Evolutionary conservation across 2,329 filamentous ascomycete species (phyloP).

Genomic region (Penicillium concentricum): DNA sequence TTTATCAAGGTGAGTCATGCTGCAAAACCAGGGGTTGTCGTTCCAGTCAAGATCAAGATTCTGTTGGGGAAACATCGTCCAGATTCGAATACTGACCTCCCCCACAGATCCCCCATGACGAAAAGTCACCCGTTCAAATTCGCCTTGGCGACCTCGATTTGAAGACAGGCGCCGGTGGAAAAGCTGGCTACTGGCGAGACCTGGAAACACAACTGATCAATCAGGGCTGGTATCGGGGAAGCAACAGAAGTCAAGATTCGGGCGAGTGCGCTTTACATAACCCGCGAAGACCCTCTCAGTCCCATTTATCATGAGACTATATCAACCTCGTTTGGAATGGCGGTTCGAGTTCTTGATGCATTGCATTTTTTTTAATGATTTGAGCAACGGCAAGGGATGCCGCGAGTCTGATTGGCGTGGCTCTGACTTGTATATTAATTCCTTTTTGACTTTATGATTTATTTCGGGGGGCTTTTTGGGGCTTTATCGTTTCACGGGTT

Average conservation of each 20-base stretch:
- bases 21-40: neutral
- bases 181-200: slow-evolving; percentile 67
- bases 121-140: slow-evolving; percentile 36
- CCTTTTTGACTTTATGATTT: neutral
- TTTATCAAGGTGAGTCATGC: slow-evolving; percentile 59
- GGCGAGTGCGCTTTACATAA: slow-evolving; percentile 37
- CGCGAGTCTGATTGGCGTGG: neutral
- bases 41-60: neutral
- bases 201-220: slow-evolving; percentile 63
- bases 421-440: neutral
- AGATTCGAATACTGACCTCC: neutral
- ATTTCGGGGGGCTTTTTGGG: neutral
- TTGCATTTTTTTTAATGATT: neutral
- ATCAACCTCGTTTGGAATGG: neutral
- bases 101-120: slow-evolving; percentile 35
- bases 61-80: neutral
- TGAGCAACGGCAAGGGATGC: neutral
- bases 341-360: neutral
- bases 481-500: neutral
- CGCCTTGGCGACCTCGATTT: slow-evolving; percentile 75
- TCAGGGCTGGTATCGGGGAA: slow-evolving; percentile 65
- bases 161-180: slow-evolving; percentile 64
- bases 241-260: slow-evolving; percentile 29
- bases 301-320: neutral
- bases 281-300: slow-evolving; percentile 3